These are phyloP conservation scores for Candida sakaeoensis DNA, from an alignment of 805 yeast species.

Conservation along the genomic window DNA sequence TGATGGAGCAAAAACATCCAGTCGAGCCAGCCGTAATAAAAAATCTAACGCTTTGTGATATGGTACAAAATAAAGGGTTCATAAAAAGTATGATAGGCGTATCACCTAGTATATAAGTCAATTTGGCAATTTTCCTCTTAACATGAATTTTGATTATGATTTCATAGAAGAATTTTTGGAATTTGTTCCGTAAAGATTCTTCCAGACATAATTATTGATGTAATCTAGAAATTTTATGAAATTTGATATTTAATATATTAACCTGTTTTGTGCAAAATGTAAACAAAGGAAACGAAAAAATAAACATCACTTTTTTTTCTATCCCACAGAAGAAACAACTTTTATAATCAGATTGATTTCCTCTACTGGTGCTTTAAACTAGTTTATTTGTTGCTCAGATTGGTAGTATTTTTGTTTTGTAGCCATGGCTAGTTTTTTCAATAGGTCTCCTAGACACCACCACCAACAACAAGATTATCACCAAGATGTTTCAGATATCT, in stretches of 20 bases:
- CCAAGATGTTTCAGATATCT: conserved; percentile 31
- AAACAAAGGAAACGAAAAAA: conserved; percentile 3
- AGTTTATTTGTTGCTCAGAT: neutral
- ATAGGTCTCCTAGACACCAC: conserved; percentile 16
- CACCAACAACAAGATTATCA: conserved; percentile 4
- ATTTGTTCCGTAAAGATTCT: neutral
- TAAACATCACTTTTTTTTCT: neutral
- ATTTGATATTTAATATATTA: conserved; percentile 2
- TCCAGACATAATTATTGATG: neutral
- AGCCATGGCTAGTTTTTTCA: conserved; percentile 16
- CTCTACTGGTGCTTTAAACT: neutral
- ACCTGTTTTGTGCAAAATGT: conserved; percentile 4
- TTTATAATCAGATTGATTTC: neutral
- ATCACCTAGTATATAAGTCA: no score
- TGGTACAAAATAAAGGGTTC: no score
- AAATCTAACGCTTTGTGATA: no score
- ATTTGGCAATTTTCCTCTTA: no score
- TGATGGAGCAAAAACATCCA: no score
- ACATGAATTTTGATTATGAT: no score
- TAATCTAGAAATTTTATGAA: neutral
- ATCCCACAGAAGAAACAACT: no score
- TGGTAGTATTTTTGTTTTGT: neutral
- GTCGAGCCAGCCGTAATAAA: no score
- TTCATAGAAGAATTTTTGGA: no score
- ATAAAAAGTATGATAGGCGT: no score